These are phyloP conservation scores for Myxozyma mucilagina DNA, from an alignment of 805 yeast genomes.

Conservation along the genomic window DNA sequence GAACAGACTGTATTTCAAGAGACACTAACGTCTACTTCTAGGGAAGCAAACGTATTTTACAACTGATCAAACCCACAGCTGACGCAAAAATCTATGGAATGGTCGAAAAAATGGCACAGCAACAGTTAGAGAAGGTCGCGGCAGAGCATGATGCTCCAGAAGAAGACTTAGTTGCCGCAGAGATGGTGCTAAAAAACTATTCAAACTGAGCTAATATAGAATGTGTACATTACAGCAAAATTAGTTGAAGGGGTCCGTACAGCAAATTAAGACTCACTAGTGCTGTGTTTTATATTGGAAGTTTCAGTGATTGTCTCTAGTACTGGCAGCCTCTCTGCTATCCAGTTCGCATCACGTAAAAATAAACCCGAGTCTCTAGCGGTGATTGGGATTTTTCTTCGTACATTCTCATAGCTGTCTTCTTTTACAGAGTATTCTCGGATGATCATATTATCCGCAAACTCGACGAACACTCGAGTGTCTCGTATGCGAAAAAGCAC, in stretches of 20 bases:
- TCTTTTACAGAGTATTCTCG: slow-evolving; percentile 78
- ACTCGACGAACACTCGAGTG: slow-evolving; percentile 80
- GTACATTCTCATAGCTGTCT: slow-evolving; percentile 51
- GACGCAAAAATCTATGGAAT: slow-evolving; percentile 38
- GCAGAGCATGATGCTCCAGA: slow-evolving; percentile 38
- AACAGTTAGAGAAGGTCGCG: slow-evolving; percentile 43
- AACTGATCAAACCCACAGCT: slow-evolving; percentile 5
- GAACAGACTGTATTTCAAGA: background rate
- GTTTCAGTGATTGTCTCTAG: slow-evolving; percentile 43
- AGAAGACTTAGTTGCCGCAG: slow-evolving; percentile 46
- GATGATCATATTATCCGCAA: slow-evolving; percentile 59
- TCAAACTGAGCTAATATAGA: background rate
- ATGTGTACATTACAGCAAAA: background rate
- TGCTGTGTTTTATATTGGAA: background rate
- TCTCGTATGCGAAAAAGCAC: slow-evolving; percentile 83
- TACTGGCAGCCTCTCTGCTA: slow-evolving; percentile 59
- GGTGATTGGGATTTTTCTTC: slow-evolving; percentile 47
- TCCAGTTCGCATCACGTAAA: slow-evolving; percentile 86
- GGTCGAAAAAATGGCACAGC: slow-evolving; percentile 44
- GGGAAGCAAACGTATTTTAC: slow-evolving; percentile 36
- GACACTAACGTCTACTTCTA: background rate
- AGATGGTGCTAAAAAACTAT: slow-evolving; percentile 33
- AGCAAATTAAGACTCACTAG: too few relatives aligned
- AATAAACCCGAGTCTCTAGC: slow-evolving; percentile 67
- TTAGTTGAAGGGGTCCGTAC: too few relatives aligned